A percentile compares a stretch with the other conserved stretches of the same genome.
Evolutionary conservation across 768 basidiomycete species (phyloP).

Genomic region (Cytidiella melzeri): DNA sequence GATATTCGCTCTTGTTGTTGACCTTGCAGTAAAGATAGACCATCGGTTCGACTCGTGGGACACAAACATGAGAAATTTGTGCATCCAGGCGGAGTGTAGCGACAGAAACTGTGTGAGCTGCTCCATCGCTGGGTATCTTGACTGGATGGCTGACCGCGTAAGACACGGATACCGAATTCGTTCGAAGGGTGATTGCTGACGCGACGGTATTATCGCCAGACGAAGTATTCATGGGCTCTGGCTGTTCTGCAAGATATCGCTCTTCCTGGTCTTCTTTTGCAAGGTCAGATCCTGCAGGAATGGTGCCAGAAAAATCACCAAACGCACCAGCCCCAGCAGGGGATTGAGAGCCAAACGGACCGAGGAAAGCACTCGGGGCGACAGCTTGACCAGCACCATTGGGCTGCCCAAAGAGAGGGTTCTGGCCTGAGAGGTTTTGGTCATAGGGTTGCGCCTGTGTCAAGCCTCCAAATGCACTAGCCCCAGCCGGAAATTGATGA

Average conservation of each 20-base stretch:
- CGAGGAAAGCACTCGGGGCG: neutral
- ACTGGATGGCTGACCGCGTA: constrained; percentile 45
- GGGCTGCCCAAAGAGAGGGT: no score
- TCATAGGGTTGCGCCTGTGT: no score
- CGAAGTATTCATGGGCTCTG: neutral
- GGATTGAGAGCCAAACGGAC: neutral
- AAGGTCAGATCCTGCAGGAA: neutral
- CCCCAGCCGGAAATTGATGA: no score
- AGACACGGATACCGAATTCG: constrained; percentile 39
- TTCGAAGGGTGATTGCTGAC: neutral
- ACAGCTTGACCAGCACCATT: neutral
- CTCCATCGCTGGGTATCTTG: constrained; percentile 48
- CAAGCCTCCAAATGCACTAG: no score
- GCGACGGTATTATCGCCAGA: no score
- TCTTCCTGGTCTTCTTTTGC: neutral
- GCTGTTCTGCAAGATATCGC: neutral
- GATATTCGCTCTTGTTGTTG: constrained; percentile 53
- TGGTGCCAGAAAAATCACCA: no score
- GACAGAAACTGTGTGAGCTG: constrained; percentile 48
- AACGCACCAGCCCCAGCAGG: no score
- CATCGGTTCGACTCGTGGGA: constrained; percentile 42
- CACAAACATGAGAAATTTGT: constrained; percentile 39
- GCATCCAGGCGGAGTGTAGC: constrained; percentile 43
- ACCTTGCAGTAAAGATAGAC: constrained; percentile 43
- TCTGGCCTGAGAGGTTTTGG: no score